A percentile compares a stretch with the other conserved stretches of the same genome.
Conservation (phyloP, 768 basidiomycete genomes). For the Dioszegia crocea region DNA sequence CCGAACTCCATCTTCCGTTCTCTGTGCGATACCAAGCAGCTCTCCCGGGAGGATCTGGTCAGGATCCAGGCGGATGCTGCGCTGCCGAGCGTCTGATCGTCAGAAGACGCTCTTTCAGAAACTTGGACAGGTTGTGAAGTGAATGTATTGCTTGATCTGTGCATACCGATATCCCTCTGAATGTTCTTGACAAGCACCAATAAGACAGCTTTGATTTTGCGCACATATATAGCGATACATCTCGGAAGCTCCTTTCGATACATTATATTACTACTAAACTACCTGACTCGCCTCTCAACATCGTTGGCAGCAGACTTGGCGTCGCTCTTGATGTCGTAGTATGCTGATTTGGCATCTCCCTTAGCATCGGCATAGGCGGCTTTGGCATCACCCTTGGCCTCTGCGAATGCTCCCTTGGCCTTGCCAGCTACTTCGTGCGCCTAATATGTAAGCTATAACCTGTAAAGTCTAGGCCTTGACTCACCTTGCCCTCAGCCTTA, state of each 20-base stretch:
- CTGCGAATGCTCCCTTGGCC: slow-evolving; percentile 27
- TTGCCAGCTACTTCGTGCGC: slow-evolving; percentile 29
- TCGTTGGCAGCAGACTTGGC: slow-evolving; percentile 22
- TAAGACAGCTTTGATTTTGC: no score
- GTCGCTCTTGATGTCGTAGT: slow-evolving; percentile 24
- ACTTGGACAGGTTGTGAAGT: no score
- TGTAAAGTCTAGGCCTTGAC: not conserved
- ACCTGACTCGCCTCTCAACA: not conserved
- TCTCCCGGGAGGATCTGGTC: slow-evolving; percentile 11
- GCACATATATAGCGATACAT: no score
- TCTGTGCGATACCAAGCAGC: slow-evolving; percentile 55
- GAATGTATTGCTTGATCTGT: no score
- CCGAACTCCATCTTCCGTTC: slow-evolving; percentile 65
- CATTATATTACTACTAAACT: not conserved
- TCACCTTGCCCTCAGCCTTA: slow-evolving; percentile 13
- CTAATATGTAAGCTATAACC: slow-evolving; percentile 3
- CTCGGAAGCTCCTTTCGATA: not conserved
- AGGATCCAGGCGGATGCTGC: slow-evolving; percentile 15
- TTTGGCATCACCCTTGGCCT: slow-evolving; percentile 33
- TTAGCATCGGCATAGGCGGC: slow-evolving; percentile 10
- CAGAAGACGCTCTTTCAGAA: no score
- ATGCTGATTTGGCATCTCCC: slow-evolving; percentile 25
- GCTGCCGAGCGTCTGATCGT: no score
- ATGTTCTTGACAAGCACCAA: no score
- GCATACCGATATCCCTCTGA: no score